phyloP scores from a whole-genome alignment of 495 filamentous ascomycete genomes.

The Penicillium cataractarum region DNA sequence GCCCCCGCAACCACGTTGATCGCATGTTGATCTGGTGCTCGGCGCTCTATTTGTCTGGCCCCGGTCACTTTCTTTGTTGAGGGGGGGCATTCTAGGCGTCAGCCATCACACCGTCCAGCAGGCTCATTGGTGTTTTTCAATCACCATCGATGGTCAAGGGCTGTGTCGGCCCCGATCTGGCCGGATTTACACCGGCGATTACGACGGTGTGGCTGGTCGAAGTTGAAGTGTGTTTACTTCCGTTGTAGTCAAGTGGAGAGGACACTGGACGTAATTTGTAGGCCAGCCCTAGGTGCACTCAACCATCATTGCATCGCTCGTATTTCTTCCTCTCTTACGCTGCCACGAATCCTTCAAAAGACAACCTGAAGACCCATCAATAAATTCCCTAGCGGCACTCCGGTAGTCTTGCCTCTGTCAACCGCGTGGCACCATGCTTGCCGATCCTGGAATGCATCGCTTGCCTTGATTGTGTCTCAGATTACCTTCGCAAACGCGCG shows the following conservation, averaged over 20 bases:
- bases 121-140: conserved; percentile 10
- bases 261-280: neutral
- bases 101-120: neutral
- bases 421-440: conserved; percentile 35
- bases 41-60: conserved; percentile 25
- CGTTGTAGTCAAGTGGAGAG: neutral
- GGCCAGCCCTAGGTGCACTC: neutral
- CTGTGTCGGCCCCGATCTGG: conserved; percentile 7
- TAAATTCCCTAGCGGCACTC: neutral
- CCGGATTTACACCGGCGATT: conserved; percentile 15
- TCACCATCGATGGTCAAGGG: conserved; percentile 1
- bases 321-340: neutral
- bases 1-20: conserved; percentile 13
- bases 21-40: conserved; percentile 15
- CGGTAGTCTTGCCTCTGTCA: conserved; percentile 10
- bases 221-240: conserved; percentile 1
- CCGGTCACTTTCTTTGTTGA: conserved; percentile 18
- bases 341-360: neutral
- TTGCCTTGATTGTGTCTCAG: conserved; percentile 33
- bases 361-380: neutral
- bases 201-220: neutral
- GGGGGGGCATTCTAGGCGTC: conserved; percentile 3
- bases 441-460: conserved; percentile 36
- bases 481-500: conserved; percentile 20
- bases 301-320: neutral